These are phyloP conservation scores for Populus tremula DNA, from an alignment of 345 rosid genomes.

Conservation along the genomic window DNA sequence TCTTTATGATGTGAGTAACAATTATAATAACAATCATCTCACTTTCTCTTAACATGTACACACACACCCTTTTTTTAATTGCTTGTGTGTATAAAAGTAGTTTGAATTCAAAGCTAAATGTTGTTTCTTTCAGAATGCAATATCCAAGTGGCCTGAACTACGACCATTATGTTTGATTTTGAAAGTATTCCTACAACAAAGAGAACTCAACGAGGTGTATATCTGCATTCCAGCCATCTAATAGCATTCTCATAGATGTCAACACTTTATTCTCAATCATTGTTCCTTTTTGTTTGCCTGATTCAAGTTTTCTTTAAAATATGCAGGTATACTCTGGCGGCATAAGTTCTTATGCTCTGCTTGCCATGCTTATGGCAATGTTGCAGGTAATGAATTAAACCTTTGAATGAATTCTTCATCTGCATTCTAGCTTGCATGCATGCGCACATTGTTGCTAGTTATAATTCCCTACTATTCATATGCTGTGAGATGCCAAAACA, in stretches of 20 bases:
- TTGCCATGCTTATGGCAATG: slow-evolving; percentile 80
- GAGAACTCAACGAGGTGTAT: slow-evolving; percentile 88
- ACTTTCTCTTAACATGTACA: not conserved
- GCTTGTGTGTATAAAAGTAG: not conserved
- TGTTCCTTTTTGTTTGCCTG: slow-evolving; percentile 7
- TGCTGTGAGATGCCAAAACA: too few relatives aligned
- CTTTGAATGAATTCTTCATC: not conserved
- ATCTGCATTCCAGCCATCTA: not conserved
- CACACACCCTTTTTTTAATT: not conserved
- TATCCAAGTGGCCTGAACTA: slow-evolving; percentile 66
- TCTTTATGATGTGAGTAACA: slow-evolving; percentile 1
- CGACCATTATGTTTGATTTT: slow-evolving; percentile 79
- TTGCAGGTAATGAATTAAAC: slow-evolving; percentile 52
- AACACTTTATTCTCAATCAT: not conserved
- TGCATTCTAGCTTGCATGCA: not conserved
- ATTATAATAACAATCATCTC: too few relatives aligned
- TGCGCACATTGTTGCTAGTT: not conserved
- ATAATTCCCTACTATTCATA: too few relatives aligned
- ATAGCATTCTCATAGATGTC: not conserved
- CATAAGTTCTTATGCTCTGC: slow-evolving; percentile 88
- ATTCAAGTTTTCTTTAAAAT: slow-evolving; percentile 23
- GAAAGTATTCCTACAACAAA: slow-evolving; percentile 92
- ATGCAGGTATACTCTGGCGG: slow-evolving; percentile 92
- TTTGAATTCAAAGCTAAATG: not conserved
- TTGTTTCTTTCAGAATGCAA: slow-evolving; percentile 51